Evolutionary conservation across 2,329 filamentous ascomycete species (phyloP).

Genomic region (Ascochyta clinopodiicola): DNA sequence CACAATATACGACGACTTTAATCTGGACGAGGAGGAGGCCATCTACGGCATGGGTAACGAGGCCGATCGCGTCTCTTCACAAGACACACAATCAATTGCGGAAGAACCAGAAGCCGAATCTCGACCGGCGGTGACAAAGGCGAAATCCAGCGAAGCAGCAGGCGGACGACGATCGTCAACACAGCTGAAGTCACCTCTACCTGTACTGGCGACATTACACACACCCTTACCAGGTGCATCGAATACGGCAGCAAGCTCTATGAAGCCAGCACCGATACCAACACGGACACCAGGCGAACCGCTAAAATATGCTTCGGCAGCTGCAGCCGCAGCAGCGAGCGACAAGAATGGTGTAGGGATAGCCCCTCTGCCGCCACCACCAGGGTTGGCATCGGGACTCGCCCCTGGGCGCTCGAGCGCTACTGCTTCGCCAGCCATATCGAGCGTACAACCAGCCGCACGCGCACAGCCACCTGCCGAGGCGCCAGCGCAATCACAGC

Average conservation of each 20-base stretch:
- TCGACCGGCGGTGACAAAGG: slow-evolving; percentile 58
- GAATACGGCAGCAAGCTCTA: slow-evolving; percentile 66
- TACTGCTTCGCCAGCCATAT: slow-evolving; percentile 60
- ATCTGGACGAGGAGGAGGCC: slow-evolving; percentile 90
- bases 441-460: slow-evolving; percentile 50
- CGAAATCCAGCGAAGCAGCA: slow-evolving; percentile 67
- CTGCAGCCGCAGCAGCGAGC: slow-evolving; percentile 87
- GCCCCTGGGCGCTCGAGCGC: slow-evolving; percentile 55
- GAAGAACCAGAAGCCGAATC: slow-evolving; percentile 74
- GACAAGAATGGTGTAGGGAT: slow-evolving; percentile 91
- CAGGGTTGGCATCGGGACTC: slow-evolving; percentile 57
- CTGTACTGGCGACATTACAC: slow-evolving; percentile 89
- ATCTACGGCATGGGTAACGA: slow-evolving; percentile 81
- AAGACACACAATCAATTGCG: slow-evolving; percentile 90
- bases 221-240: slow-evolving; percentile 69
- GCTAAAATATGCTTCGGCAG: slow-evolving; percentile 95
- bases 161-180: slow-evolving; percentile 77
- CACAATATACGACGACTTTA: slow-evolving; percentile 91
- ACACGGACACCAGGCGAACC: slow-evolving; percentile 85
- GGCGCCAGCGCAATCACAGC: slow-evolving; percentile 39
- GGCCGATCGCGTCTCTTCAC: slow-evolving; percentile 88
- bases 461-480: slow-evolving; percentile 51
- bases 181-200: slow-evolving; percentile 91
- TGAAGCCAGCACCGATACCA: slow-evolving; percentile 93
- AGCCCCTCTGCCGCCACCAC: slow-evolving; percentile 88